Evolutionary conservation across 179 eudicot species (phyloP), one percentile per base, ranked within the genome.

Genomic region (Corrigiola litoralis): DNA sequence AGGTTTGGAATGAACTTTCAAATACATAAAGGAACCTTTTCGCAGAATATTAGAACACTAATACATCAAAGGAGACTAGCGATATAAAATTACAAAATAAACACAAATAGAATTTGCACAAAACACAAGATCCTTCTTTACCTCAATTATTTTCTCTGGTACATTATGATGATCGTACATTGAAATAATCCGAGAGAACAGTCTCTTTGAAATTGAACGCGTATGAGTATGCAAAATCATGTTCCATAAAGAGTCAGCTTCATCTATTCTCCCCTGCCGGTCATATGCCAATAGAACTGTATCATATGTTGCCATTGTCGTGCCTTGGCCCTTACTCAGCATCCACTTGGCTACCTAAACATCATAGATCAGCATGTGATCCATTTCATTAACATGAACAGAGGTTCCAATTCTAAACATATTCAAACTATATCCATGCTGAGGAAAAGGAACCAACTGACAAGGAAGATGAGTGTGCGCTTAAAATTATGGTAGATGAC

Each of bases 321-420:
- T 85, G 61, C 96, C 96, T 85, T 92, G 96, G 61, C 96, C 96
- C 80, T 89, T 92, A 75, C 98, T 79, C 66, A 92, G 58, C 98
- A 92, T 92, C 98, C 97, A 88, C 77, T 90, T 90, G 25, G 94
- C 83, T 64, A 90, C 82, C 95, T 90, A 72, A 2, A 58, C 45
- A 73, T 8, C 51, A 38, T 27, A 6, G 14, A 58, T 13, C 4
- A 70, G 11, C 25, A 42, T 62, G 55, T 13, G 24, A 17, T 33
- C 29, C 10, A 33, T 18, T 47, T 63, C 20, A 12, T 9, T 50
- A 27, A 33, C 56, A 50, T 27, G 17, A 24, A 11, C 24, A 7
- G 27, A 50, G 55, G 23, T n/a, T n/a, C n/a, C 28, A 49, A 10
- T 8, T 7, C 24, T 20, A 14, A 4, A 50, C 33, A 12, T 5